phyloP scores from a whole-genome alignment of 768 basidiomycete genomes.

The Rhodotorula toruloides region DNA sequence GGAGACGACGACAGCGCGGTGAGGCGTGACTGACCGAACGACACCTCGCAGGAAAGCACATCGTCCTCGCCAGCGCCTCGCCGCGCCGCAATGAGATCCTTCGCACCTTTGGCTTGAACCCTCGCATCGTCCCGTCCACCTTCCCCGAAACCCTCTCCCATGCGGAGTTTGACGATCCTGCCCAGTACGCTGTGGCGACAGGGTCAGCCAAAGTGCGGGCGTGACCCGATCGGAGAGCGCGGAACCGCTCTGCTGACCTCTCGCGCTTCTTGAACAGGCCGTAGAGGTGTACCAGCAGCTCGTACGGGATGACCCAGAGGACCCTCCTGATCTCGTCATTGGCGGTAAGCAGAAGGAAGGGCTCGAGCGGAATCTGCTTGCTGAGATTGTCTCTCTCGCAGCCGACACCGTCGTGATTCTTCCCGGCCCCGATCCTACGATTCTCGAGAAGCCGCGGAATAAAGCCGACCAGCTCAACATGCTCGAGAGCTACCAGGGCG shows the following conservation, averaged over 20 bases:
- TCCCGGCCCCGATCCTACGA: constrained; percentile 55
- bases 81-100: constrained; percentile 41
- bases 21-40: background rate
- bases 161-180: constrained; percentile 62
- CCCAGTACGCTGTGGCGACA: constrained; percentile 71
- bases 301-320: constrained; percentile 61
- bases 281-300: constrained; percentile 81
- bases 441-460: constrained; percentile 79
- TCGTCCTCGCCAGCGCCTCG: constrained; percentile 41
- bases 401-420: constrained; percentile 94
- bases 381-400: constrained; percentile 43
- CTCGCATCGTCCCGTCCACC: constrained; percentile 66
- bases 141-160: constrained; percentile 75
- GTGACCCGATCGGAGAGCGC: background rate
- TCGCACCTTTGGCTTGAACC: constrained; percentile 56
- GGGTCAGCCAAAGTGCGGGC: constrained; percentile 60
- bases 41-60: constrained; percentile 28
- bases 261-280: constrained; percentile 48
- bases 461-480: constrained; percentile 79
- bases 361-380: no score
- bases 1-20: no score
- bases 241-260: background rate
- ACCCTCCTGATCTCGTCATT: constrained; percentile 74
- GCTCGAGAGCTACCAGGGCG: constrained; percentile 79
- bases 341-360: no score